Percentiles rank a stretch among this genome's conserved stretches.
phyloP scores from a whole-genome alignment of 1,139 yeast genomes.

The Suhomyces choctaworum region DNA sequence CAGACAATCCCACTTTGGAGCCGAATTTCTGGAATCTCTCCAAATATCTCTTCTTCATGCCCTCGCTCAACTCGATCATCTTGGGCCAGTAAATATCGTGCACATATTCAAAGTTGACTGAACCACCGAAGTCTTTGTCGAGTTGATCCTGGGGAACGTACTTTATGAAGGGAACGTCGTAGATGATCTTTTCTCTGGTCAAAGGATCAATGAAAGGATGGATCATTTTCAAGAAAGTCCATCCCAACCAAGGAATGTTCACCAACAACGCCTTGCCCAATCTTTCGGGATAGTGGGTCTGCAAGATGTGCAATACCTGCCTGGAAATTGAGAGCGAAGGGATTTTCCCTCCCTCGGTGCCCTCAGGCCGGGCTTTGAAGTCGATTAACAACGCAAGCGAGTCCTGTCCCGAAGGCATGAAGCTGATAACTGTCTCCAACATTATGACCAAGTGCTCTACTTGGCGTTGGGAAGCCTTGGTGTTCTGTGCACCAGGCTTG shows the following conservation, averaged over 20 bases:
- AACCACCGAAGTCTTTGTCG: constrained; percentile 82
- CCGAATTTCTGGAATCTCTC: constrained; percentile 69
- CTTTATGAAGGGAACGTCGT: constrained; percentile 81
- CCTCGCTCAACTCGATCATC: constrained; percentile 57
- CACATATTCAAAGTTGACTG: constrained; percentile 74
- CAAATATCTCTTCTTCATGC: constrained; percentile 56
- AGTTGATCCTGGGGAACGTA: constrained; percentile 81
- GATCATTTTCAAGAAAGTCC: constrained; percentile 84
- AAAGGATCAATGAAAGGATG: constrained; percentile 95
- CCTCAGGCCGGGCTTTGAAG: constrained; percentile 43
- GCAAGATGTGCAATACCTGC: constrained; percentile 82
- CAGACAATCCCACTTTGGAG: constrained; percentile 74
- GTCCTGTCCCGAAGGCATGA: constrained; percentile 53
- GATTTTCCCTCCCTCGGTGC: constrained; percentile 61
- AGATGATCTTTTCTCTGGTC: constrained; percentile 88
- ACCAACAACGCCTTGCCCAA: constrained; percentile 88
- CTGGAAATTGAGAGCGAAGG: constrained; percentile 83
- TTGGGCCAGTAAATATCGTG: constrained; percentile 83
- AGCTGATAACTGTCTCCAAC: constrained; percentile 49
- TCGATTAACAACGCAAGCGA: constrained; percentile 48
- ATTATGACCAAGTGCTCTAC: constrained; percentile 52
- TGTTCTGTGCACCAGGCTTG: constrained; percentile 51
- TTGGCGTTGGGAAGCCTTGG: constrained; percentile 44
- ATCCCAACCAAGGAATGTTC: constrained; percentile 90
- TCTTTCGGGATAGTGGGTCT: constrained; percentile 95